These are phyloP conservation scores for Zea luxurians DNA, from an alignment of 176 grass and related monocot genomes.

Conservation along the genomic window DNA sequence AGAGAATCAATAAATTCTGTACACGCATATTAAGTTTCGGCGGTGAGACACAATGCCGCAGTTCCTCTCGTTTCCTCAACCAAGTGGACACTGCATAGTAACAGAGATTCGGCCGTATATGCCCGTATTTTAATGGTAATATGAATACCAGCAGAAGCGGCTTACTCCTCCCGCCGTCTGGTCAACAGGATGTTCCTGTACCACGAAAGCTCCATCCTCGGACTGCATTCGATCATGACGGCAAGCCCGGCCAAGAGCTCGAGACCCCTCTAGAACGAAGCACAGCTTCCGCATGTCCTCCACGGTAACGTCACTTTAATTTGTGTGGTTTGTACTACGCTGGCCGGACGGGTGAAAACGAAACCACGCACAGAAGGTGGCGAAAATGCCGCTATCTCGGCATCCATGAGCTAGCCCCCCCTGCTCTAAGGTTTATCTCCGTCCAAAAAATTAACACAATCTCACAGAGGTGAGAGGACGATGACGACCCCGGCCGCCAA, in stretches of 20 bases:
- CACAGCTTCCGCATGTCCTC: no score
- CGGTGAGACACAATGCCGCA: no score
- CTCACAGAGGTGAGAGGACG: background rate
- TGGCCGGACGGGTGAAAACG: constrained; percentile 25
- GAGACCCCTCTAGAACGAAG: constrained; percentile 25
- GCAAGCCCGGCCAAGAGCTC: background rate
- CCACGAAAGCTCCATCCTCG: background rate
- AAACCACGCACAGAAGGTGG: background rate
- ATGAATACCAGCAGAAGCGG: background rate
- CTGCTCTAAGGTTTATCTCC: background rate
- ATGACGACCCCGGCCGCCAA: background rate
- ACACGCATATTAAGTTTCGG: no score
- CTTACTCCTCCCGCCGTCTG: background rate
- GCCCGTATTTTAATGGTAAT: no score
- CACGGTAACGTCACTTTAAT: background rate
- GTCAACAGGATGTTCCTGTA: background rate
- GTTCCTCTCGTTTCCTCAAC: background rate
- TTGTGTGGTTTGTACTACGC: background rate
- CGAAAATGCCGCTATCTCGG: background rate
- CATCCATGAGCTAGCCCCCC: background rate
- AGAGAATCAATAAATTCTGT: no score
- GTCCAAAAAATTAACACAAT: background rate
- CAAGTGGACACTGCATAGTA: background rate
- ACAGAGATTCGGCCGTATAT: background rate
- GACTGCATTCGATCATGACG: background rate